Conservation (phyloP, 2,329 filamentous ascomycete genomes). For the Sporothrix pseudoabietina region DNA sequence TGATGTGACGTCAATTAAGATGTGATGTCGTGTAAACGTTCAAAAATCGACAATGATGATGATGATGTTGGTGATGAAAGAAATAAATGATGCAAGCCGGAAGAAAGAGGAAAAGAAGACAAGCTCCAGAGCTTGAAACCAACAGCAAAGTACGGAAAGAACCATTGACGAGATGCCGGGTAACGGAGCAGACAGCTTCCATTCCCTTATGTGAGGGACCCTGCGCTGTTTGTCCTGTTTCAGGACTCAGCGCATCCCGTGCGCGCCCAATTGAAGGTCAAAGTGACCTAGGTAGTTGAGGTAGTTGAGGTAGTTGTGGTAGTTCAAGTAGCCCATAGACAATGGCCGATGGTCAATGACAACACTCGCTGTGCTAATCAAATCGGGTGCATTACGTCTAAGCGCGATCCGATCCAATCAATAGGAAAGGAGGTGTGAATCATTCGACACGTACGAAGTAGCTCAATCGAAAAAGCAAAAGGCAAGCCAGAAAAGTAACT, state of each 20-base stretch:
- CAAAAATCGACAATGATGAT: background rate
- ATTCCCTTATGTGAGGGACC: conserved; percentile 9
- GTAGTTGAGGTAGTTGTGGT: too few species aligned
- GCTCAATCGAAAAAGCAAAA: background rate
- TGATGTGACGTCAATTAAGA: background rate
- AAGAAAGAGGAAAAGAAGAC: background rate
- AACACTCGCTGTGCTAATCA: background rate
- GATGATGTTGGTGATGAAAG: background rate
- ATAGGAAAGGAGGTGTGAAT: background rate
- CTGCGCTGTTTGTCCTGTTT: conserved; percentile 24
- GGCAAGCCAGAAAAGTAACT: background rate
- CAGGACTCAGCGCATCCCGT: conserved; percentile 24
- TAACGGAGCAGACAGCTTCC: background rate
- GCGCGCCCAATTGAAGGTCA: conserved; percentile 17
- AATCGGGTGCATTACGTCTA: background rate
- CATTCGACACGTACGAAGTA: background rate
- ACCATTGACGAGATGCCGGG: conserved; percentile 6
- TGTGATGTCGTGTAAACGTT: background rate
- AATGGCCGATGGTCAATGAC: background rate
- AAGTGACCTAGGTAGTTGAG: background rate
- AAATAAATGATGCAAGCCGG: background rate
- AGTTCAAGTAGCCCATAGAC: background rate
- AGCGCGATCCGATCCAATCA: background rate
- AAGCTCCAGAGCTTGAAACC: background rate
- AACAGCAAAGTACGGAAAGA: conserved; percentile 4